Base-by-base conservation (phyloP, 306 rosid species). In the Astragalus glycyphyllos region DNA sequence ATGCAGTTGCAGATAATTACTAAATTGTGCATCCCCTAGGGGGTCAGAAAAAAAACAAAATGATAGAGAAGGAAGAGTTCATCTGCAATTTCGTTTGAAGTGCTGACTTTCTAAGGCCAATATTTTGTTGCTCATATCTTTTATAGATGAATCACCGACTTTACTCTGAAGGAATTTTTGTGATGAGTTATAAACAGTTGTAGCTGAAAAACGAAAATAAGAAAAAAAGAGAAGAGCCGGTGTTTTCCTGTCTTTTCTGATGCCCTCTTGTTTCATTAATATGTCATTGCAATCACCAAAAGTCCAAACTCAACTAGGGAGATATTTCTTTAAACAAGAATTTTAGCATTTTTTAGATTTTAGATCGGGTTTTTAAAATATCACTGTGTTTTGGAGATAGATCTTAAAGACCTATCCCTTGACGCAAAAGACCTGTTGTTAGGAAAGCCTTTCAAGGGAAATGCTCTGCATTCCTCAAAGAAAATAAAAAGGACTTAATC, bases 131-230 rank as follows among this genome's bases (percentile, higher is more conserved):
- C 14, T 47, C 11, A 50, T 12, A 15, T 60, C 40, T 73, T 70
- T 54, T 1, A 61, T 61, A 51, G 65, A 23, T 44, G 55, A 34
- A 53, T 44, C 34, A 20, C 46, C 5, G 11, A 31, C 48, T 46
- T 46, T 17, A 41, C 37, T 51, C 4, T 62, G 45, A 46, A 31
- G 67, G 77, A 74, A n/a, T 55, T 65, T 58, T 51, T n/a, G 56
- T 37, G 26, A 50, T 67, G 48, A 48, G 12, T 29, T 56, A 29
- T 56, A 56, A 29, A 29, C 29, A 56, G 40, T 56, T 29, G 60
- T 55, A 11, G 38, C 8, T 55, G 11, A 55, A 38, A 66, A 75
- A 56, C 46, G 20, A 46, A 64, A 32, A 8, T 17, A 58, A 10
- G 65, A 35, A 34, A 34, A 34, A 65, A 15, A 47, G 34, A 14